Conservation (phyloP, 1,284 basidiomycete species). For the Chalciporus sp. region DNA sequence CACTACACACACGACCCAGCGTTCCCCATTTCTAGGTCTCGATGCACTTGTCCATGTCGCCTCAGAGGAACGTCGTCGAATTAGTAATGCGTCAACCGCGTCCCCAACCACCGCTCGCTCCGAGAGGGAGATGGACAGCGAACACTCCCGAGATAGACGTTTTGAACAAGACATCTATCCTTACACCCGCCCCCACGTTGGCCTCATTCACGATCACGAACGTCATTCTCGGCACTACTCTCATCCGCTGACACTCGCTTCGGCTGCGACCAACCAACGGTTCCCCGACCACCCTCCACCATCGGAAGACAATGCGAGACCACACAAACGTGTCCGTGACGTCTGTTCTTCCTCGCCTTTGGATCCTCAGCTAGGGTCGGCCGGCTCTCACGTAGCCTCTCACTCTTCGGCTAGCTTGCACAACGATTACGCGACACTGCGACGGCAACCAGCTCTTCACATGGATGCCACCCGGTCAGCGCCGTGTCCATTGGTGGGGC, state of each 20-base stretch:
- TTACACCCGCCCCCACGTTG: background rate
- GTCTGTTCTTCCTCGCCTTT: conserved; percentile 17
- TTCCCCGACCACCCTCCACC: conserved; percentile 6
- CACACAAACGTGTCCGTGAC: conserved; percentile 26
- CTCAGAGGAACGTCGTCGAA: conserved; percentile 50
- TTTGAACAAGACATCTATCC: background rate
- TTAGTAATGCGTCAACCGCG: conserved; percentile 19
- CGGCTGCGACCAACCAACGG: background rate
- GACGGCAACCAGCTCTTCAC: conserved; percentile 17
- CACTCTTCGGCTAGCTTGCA: conserved; percentile 24
- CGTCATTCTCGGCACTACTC: conserved; percentile 2
- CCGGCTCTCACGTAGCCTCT: conserved; percentile 8
- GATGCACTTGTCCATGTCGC: conserved; percentile 60
- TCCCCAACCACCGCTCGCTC: background rate
- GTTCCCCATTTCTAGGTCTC: conserved; percentile 39
- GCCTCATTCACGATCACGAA: conserved; percentile 10
- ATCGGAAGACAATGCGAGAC: conserved; percentile 17
- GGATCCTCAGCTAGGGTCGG: conserved; percentile 13
- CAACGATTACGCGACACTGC: conserved; percentile 26
- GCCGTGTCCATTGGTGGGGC: conserved; percentile 1
- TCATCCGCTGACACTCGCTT: background rate
- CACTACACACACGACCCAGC: background rate
- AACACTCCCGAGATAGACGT: background rate
- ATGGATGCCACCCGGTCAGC: conserved; percentile 14
- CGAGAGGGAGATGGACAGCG: background rate